A percentile compares a stretch with the other conserved stretches of the same genome.
Conservation (phyloP, 495 filamentous ascomycete species). For the Aspergillus avenaceus region DNA sequence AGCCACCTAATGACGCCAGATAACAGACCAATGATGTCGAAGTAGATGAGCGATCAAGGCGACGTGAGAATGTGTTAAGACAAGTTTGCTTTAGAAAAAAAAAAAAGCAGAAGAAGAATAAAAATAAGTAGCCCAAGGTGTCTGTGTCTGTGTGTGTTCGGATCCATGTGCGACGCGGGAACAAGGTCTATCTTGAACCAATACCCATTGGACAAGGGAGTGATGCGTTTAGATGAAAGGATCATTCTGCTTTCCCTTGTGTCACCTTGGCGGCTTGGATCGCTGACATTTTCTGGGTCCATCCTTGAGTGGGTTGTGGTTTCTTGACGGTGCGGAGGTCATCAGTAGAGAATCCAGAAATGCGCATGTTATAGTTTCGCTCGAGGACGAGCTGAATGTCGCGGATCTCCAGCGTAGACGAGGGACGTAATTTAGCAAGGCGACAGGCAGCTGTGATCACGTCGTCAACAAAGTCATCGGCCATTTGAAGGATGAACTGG, state of each 20-base stretch:
- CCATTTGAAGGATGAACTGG: slow-evolving; percentile 81
- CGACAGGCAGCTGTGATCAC: slow-evolving; percentile 83
- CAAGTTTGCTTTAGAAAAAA: slow-evolving; percentile 5
- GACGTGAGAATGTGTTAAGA: background rate
- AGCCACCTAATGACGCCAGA: background rate
- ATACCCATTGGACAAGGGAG: no score
- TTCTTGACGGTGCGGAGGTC: slow-evolving; percentile 92
- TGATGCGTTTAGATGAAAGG: background rate
- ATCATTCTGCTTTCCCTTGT: slow-evolving; percentile 41
- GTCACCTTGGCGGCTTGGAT: slow-evolving; percentile 84
- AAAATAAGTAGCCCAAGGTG: slow-evolving; percentile 5
- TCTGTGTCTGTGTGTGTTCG: background rate
- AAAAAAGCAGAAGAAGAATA: background rate
- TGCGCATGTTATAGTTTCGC: slow-evolving; percentile 96
- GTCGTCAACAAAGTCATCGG: slow-evolving; percentile 91
- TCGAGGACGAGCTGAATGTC: slow-evolving; percentile 94
- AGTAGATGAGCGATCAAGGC: slow-evolving; percentile 4
- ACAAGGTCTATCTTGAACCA: no score
- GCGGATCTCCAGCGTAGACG: slow-evolving; percentile 81
- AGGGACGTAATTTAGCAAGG: slow-evolving; percentile 87
- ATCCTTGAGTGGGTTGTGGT: slow-evolving; percentile 76
- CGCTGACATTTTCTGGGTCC: slow-evolving; percentile 94
- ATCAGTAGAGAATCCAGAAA: slow-evolving; percentile 90
- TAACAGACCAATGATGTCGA: background rate
- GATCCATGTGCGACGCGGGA: no score